Base-by-base conservation (phyloP, 805 yeast species). In the Saccharomycopsis fodiens region DNA sequence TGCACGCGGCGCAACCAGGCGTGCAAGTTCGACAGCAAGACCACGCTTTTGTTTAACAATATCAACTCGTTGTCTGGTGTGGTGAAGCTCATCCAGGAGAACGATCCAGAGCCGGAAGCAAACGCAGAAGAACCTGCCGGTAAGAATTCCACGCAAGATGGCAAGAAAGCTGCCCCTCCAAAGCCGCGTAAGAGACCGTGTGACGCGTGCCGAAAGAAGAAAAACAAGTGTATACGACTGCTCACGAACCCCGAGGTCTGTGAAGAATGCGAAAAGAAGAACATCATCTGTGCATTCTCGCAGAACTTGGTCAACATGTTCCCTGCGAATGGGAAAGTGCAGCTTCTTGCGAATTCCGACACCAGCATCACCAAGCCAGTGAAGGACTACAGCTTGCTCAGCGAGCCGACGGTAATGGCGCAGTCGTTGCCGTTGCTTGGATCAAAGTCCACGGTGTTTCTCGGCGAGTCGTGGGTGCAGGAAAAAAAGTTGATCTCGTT, bases 1-100 rank as follows among this genome's bases (percentile, higher is more conserved):
- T 64, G 68, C 39, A 47, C 53, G 3, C 57, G 59, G 16, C 60
- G 65, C 42, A 44, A 50, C 6, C 56, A 60, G 40, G 57, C 53
- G 1, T 64, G 68, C 42, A 50, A 58, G n/a, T 57, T 53, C 42
- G 57, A 58, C 36, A 48, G 41, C 19, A 39, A 43, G 6, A 48
- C 45, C 39, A 43, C 48, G 0, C 44, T 51, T 29, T 37, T 51
- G n/a, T 55, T 59, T 45, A 57, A 58, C 36, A 50, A 50, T 31
- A 41, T 50, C 12, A 50, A 50, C 32, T 34, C 44, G 3, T 34
- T 50, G 16, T 50, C 53, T 8, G 53, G 53, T 1, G 46, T 47
- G 23, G 16, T 41, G 16, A 50, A 50, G 17, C 29, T 50, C n/a
- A 47, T 50, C 7, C 27, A 32, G 15, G 44, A 44, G 10, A 40